Conservation (phyloP, 106 monocot genomes). For the Chionographis japonica region DNA sequence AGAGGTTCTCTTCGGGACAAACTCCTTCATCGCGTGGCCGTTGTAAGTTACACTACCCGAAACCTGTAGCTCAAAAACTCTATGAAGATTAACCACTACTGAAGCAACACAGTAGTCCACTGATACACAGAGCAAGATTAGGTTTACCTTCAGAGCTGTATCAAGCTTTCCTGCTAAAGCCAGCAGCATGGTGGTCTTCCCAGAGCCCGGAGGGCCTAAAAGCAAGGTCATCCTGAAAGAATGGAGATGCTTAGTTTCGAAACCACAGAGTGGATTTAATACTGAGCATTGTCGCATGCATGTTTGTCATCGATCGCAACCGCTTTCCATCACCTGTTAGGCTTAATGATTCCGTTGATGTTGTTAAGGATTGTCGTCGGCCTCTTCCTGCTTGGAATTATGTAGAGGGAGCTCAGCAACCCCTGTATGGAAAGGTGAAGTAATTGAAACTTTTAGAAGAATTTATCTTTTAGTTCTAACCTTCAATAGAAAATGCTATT, state of each 20-base stretch:
- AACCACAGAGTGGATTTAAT: too few relatives aligned
- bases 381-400: slow-evolving; percentile 28
- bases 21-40: slow-evolving; percentile 51
- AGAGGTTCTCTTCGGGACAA: slow-evolving; percentile 50
- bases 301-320: too few relatives aligned
- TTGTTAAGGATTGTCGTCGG: slow-evolving; percentile 24
- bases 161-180: slow-evolving; percentile 60
- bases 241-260: too few relatives aligned
- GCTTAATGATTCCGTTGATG: slow-evolving; percentile 39
- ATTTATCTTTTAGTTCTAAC: too few relatives aligned
- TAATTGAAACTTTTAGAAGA: too few relatives aligned
- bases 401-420: slow-evolving; percentile 4
- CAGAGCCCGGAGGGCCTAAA: slow-evolving; percentile 67
- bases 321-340: slow-evolving; percentile 9
- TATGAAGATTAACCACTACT: not conserved
- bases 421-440: not conserved
- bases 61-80: slow-evolving; percentile 38
- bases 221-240: slow-evolving; percentile 60
- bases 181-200: slow-evolving; percentile 63
- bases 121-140: not conserved
- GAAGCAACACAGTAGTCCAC: too few relatives aligned
- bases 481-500: too few relatives aligned
- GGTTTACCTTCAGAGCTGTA: slow-evolving; percentile 35
- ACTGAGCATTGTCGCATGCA: too few relatives aligned
- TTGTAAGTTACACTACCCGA: slow-evolving; percentile 53